Evolutionary conservation across 164 flowering plant species (phyloP), one percentile per base, ranked within the genome.

Genomic region (Chimonanthus salicifolius): DNA sequence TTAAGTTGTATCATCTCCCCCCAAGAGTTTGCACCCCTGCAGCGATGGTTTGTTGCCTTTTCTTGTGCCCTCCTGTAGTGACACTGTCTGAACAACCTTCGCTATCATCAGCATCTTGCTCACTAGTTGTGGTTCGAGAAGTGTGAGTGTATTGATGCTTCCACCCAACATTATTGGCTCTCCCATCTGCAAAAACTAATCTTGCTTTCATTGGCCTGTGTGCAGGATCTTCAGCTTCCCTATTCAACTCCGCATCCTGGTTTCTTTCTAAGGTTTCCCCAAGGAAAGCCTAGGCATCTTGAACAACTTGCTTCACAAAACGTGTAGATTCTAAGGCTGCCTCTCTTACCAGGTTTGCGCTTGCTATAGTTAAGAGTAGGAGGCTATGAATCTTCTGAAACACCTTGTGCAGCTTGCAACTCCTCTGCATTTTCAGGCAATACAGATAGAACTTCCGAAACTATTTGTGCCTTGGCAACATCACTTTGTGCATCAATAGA

Each of bases 31-130:
- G 86, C 5, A 66, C 62, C 20, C 80, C 78, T 11, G 82, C 77
- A 63, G 86, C 79, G 64, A 78, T 82, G 16, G 83, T 84, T 77
- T 88, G 92, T 62, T 81, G 83, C 79, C 88, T 88, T 83, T 91
- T 92, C 80, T 85, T 78, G 18, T 82, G 87, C 43, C 90, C 84
- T 65, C 85, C 88, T 70, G 62, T 69, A 4, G 91, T 80, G 62
- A 87, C 84, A 79, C 92, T 90, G 46, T 85, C 94, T 50, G 92
- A 87, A 60, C 49, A 84, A 7, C 84, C 88, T 65, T 92, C 95
- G 77, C 90, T 88, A 8, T 85, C 85, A 72, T 80, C 77, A 77
- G 81, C 83, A 44, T 88, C 96, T 80, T 83, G 71, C 71, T 69
- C 71, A 2, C 71, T 69, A 2, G 45, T 86, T 8, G 78, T 79